Evolutionary conservation across 306 rosid species (phyloP).

Genomic region (Dicorynia guianensis): DNA sequence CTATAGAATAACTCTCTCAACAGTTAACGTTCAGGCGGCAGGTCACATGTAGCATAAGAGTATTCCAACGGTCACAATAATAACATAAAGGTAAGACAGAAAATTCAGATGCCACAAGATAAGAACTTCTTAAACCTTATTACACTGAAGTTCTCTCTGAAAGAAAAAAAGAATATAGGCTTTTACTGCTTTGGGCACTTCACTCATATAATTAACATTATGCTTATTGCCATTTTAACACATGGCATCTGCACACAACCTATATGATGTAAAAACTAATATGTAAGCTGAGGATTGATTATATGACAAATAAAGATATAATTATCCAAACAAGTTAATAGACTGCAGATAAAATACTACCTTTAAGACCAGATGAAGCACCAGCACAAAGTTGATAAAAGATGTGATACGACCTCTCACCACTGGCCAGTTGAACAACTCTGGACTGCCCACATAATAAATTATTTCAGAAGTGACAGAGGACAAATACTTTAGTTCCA

Average conservation of each 20-base stretch:
- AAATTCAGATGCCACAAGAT: slow-evolving; percentile 1
- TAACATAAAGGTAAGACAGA: slow-evolving; percentile 2
- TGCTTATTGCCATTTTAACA: not conserved
- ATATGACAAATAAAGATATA: slow-evolving; percentile 9
- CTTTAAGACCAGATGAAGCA: slow-evolving; percentile 76
- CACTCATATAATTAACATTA: slow-evolving; percentile 9
- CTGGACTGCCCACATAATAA: slow-evolving; percentile 76
- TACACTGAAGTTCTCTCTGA: not conserved
- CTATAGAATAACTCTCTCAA: not conserved
- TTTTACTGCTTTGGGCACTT: not conserved
- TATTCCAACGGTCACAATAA: not conserved
- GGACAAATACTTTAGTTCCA: slow-evolving; percentile 39
- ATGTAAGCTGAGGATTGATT: not conserved
- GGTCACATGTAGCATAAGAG: not conserved
- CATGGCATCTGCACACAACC: slow-evolving; percentile 5
- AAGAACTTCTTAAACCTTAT: slow-evolving; percentile 1
- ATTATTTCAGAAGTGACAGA: slow-evolving; percentile 45
- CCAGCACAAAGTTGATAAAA: slow-evolving; percentile 98
- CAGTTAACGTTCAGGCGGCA: not conserved
- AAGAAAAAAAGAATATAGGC: not conserved
- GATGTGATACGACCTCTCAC: slow-evolving; percentile 88
- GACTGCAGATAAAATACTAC: slow-evolving; percentile 47
- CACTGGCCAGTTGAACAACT: slow-evolving; percentile 75
- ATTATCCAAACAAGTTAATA: slow-evolving; percentile 5
- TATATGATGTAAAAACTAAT: not conserved